Evolutionary conservation across 805 yeast species (phyloP).

Genomic region (Candida railenensis): DNA sequence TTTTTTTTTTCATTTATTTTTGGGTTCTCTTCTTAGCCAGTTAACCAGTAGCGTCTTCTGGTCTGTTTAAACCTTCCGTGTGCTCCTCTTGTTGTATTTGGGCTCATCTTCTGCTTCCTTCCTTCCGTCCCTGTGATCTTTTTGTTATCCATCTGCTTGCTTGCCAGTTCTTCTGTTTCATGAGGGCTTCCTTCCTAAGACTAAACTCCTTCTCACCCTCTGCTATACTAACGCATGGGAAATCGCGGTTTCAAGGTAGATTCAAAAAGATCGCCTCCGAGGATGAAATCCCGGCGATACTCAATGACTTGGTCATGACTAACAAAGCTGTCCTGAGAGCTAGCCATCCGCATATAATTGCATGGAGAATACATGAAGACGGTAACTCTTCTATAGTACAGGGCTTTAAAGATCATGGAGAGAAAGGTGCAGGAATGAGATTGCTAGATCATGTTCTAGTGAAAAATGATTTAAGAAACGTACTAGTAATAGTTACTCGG

Average conservation of each 20-base stretch:
- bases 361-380: conserved; percentile 58
- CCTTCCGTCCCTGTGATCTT: too few species aligned
- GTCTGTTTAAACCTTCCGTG: too few species aligned
- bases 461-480: conserved; percentile 47
- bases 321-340: conserved; percentile 57
- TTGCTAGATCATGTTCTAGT: conserved; percentile 53
- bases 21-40: too few species aligned
- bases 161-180: too few species aligned
- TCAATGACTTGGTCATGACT: conserved; percentile 39
- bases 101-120: too few species aligned
- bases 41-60: too few species aligned
- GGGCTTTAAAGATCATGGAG: conserved; percentile 71
- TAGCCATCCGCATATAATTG: conserved; percentile 70
- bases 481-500: conserved; percentile 66
- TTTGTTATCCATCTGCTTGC: too few species aligned
- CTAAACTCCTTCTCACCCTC: background rate
- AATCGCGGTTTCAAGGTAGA: conserved; percentile 69
- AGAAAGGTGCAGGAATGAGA: conserved; percentile 68
- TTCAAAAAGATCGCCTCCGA: conserved; percentile 40
- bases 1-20: too few species aligned
- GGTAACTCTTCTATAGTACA: conserved; percentile 37
- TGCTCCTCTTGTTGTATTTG: too few species aligned
- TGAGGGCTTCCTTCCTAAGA: background rate
- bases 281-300: conserved; percentile 41
- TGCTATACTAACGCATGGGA: conserved; percentile 40